Base-by-base conservation (phyloP, 2,329 filamentous ascomycete species). In the Calonectria pauciramosa region DNA sequence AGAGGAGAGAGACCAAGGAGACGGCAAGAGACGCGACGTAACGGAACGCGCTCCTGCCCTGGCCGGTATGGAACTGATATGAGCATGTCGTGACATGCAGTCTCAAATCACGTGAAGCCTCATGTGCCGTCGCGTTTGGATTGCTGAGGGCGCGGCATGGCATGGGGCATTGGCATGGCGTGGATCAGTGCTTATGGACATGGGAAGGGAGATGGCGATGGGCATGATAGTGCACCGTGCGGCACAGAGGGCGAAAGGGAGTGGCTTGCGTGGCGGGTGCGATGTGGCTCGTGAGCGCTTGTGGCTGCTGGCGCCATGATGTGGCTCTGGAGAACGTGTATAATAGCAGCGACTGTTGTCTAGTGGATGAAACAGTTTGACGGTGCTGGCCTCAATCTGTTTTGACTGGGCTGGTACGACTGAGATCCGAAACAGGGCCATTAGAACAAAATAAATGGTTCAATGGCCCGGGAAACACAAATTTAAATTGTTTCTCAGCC, bases 301-400 rank as follows among this genome's bases (percentile, higher is more conserved):
- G 60, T 65, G 60, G 60, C 60, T 65, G 41, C 18, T 14, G 28
- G 10, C n/a, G 47, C 65, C n/a, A 49, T 30, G 30, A 63, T 63
- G 56, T 41, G 56, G 34, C 36, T 59, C 56, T 63, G n/a, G 56
- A 34, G 23, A 38, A 44, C 34, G 34, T 23, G 34, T 23, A 60
- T 38, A 38, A 38, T 60, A 11, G n/a, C 20, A 47, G 44, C 30
- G 2, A 16, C 36, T 60, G 64, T 74, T 79, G 76, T 71, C 72
- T 49, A 79, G 74, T 73, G 75, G 41, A 80, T 75, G 74, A 72
- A 66, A 76, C 68, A 60, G 60, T 69, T 70, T 56, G 64, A 70
- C 60, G 77, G 72, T 32, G 68, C 20, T 73, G 78, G 64, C 76
- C 71, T 74, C 71, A 70, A 71, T 65, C 41, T 11, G 30, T 32